phyloP scores from a whole-genome alignment of 306 rosid genomes.

The Medicago arabica region DNA sequence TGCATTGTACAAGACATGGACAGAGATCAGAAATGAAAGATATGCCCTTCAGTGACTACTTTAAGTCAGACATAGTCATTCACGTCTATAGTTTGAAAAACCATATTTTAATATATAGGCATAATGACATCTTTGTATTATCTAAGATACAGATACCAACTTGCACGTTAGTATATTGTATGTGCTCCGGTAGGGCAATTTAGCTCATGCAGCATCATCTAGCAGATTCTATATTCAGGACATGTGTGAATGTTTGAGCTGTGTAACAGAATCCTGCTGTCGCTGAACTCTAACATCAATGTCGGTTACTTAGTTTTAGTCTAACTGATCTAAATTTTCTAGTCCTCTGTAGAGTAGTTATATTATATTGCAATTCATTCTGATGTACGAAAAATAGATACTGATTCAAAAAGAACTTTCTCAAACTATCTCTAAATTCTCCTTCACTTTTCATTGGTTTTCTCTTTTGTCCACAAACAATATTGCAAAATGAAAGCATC shows the following conservation, averaged over 20 bases:
- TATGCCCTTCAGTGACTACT: conserved; percentile 23
- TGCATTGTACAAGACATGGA: conserved; percentile 50
- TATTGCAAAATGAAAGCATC: neutral
- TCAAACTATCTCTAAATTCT: neutral
- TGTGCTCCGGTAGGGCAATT: neutral
- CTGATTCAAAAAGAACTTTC: neutral
- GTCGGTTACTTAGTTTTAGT: neutral
- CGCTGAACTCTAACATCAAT: neutral
- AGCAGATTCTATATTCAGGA: neutral
- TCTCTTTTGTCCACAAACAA: neutral
- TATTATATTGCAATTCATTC: neutral
- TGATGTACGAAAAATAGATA: conserved; percentile 1
- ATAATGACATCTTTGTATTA: conserved; percentile 13
- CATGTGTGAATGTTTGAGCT: neutral
- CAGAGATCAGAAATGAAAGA: conserved; percentile 17
- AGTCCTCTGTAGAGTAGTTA: neutral
- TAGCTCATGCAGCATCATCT: neutral
- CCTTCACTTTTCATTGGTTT: neutral
- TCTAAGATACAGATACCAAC: conserved; percentile 24
- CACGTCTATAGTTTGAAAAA: conserved; percentile 7
- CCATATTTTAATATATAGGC: conserved; percentile 1
- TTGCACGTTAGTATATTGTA: neutral
- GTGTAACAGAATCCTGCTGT: neutral
- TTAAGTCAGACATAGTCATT: conserved; percentile 27
- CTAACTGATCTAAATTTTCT: neutral